These are phyloP conservation scores for Hypoxylon sp. DNA, from an alignment of 2,329 filamentous ascomycete genomes.

Conservation along the genomic window DNA sequence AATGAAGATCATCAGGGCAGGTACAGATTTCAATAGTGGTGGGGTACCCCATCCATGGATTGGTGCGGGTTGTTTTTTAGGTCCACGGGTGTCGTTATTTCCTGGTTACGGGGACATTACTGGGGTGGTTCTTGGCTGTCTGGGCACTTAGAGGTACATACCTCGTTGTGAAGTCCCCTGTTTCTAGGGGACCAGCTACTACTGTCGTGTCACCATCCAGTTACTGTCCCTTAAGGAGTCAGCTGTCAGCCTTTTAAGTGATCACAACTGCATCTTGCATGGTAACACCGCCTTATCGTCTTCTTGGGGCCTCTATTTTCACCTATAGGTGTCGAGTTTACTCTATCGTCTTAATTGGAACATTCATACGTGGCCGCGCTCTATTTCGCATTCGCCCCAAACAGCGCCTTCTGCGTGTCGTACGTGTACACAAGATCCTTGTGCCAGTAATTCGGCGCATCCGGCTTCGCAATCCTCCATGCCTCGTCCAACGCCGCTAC, in stretches of 20 bases:
- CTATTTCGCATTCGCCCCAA: slow-evolving; percentile 62
- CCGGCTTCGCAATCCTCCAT: slow-evolving; percentile 78
- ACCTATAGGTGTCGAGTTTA: neutral
- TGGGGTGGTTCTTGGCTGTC: no score
- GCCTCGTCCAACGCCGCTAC: slow-evolving; percentile 82
- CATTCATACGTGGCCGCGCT: neutral
- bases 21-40: neutral
- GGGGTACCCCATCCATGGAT: neutral
- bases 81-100: neutral
- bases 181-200: no score
- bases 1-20: slow-evolving; percentile 26
- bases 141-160: no score
- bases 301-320: neutral
- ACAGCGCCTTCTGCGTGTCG: slow-evolving; percentile 73
- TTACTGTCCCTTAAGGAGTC: slow-evolving; percentile 8
- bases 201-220: slow-evolving; percentile 9
- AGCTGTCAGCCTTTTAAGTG: slow-evolving; percentile 9
- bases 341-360: neutral
- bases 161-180: no score
- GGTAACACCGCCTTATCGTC: slow-evolving; percentile 23
- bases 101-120: no score
- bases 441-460: slow-evolving; percentile 69
- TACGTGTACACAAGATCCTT: slow-evolving; percentile 76
- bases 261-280: slow-evolving; percentile 23
- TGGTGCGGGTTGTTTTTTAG: neutral